Base-by-base conservation (phyloP, 2,329 filamentous ascomycete genomes). In the Phyllosticta paracitricarpa region DNA sequence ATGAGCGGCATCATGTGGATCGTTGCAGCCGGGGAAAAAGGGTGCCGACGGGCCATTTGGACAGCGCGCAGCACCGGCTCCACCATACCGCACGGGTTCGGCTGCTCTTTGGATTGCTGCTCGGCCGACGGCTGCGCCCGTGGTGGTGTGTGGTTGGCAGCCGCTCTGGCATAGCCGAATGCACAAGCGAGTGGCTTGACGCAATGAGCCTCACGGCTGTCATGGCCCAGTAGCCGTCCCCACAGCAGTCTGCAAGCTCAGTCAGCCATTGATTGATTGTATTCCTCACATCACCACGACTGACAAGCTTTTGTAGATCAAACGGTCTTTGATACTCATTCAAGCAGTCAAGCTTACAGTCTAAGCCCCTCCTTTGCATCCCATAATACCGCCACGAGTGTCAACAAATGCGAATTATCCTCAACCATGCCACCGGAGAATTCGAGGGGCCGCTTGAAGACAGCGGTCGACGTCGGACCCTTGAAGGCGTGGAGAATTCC, bases 361-460 rank as follows among this genome's bases (percentile, higher is more conserved):
- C n/a, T 3, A n/a, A 3, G 6, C 17, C 12, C 12, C 40, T 48
- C 19, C 40, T 48, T 6, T 48, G 40, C 40, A 48, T 48, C n/a
- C 40, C 40, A 48, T 48, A 48, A 48, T 48, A n/a, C 40, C 40
- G 40, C 40, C 40, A 60, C 58, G 7, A 40, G 30, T 52, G 53
- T 19, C 53, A 48, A 22, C 55, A 22, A n/a, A 26, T 25, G 54
- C 51, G 30, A 22, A 17, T 58, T 58, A 58, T 30, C 57, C 57
- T 22, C 28, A 10, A 33, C 25, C 22, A 40, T 55, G 54, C 53
- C 52, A 33, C 53, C 58, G 58, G 58, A 56, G 58, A 61, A 59
- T 59, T 59, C 14, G 54, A 56, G 58, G 58, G 58, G 58, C 58
- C 53, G 53, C 58, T 26, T 25, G 9, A 19, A 14, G 33, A 48